Percentiles rank a stretch among this genome's conserved stretches.
phyloP scores from a whole-genome alignment of 2,329 filamentous ascomycete species.

The Pseudogymnoascus sp. region DNA sequence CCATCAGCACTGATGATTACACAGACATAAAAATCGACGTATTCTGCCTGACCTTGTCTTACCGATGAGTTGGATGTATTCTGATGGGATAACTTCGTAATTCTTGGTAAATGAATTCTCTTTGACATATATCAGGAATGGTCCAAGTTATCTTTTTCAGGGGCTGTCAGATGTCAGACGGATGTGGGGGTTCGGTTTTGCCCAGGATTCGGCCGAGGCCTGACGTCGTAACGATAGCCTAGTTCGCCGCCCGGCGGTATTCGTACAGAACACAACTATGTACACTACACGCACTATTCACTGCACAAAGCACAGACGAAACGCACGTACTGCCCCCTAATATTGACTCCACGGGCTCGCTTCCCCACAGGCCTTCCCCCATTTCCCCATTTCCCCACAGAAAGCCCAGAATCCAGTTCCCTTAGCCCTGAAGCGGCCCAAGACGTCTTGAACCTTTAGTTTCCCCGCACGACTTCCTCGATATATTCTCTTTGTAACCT shows the following conservation, averaged over 20 bases:
- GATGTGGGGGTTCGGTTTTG: background rate
- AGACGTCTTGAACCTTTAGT: background rate
- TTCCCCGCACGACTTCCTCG: background rate
- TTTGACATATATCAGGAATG: background rate
- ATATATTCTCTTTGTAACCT: background rate
- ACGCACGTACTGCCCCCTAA: background rate
- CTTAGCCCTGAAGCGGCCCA: background rate
- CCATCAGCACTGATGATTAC: background rate
- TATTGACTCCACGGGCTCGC: background rate
- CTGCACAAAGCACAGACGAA: constrained; percentile 5
- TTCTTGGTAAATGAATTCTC: background rate
- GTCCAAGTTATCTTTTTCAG: background rate
- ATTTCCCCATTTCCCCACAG: constrained; percentile 4
- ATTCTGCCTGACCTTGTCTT: background rate
- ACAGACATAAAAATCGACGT: background rate
- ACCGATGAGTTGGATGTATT: background rate
- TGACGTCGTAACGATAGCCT: background rate
- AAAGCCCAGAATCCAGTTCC: background rate
- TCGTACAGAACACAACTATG: background rate
- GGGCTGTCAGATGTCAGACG: background rate
- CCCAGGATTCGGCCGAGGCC: too few species aligned
- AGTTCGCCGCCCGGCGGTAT: background rate
- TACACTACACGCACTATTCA: background rate
- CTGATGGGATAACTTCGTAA: background rate
- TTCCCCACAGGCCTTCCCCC: background rate